Conservation (phyloP, 2,329 filamentous ascomycete genomes). For the Microcyclosporella mali region DNA sequence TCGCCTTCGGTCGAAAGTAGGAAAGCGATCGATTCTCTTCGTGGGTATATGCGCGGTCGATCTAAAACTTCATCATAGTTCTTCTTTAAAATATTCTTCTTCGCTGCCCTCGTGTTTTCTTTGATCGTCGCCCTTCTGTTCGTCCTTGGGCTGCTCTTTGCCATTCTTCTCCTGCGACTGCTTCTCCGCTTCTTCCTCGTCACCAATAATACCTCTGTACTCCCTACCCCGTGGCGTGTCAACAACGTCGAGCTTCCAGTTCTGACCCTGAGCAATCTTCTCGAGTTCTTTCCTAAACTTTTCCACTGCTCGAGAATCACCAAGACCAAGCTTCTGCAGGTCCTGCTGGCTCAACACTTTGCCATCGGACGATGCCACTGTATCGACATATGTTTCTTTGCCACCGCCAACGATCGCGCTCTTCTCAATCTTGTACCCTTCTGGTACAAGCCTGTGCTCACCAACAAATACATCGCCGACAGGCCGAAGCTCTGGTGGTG, state of each 20-base stretch:
- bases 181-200: slow-evolving; percentile 48
- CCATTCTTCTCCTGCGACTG: slow-evolving; percentile 3
- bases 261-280: slow-evolving; percentile 61
- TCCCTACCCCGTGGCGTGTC: slow-evolving; percentile 61
- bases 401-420: slow-evolving; percentile 43
- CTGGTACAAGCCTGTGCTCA: slow-evolving; percentile 48
- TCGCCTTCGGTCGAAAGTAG: slow-evolving; percentile 26
- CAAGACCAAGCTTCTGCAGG: slow-evolving; percentile 55
- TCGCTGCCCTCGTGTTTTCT: slow-evolving; percentile 17
- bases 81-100: slow-evolving; percentile 25
- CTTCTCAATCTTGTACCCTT: slow-evolving; percentile 53
- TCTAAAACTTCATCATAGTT: slow-evolving; percentile 19
- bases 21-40: no score
- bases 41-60: no score
- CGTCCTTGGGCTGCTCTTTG: slow-evolving; percentile 45
- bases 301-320: slow-evolving; percentile 66
- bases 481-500: slow-evolving; percentile 20
- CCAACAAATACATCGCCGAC: slow-evolving; percentile 57
- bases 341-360: slow-evolving; percentile 32
- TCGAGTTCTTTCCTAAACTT: slow-evolving; percentile 62
- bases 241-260: slow-evolving; percentile 76
- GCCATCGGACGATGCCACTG: slow-evolving; percentile 54
- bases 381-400: slow-evolving; percentile 50
- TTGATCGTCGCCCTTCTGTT: slow-evolving; percentile 27
- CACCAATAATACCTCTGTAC: slow-evolving; percentile 63